These are phyloP conservation scores for Afroboletus lepidellus DNA, from an alignment of 1,284 basidiomycete genomes.

Conservation along the genomic window DNA sequence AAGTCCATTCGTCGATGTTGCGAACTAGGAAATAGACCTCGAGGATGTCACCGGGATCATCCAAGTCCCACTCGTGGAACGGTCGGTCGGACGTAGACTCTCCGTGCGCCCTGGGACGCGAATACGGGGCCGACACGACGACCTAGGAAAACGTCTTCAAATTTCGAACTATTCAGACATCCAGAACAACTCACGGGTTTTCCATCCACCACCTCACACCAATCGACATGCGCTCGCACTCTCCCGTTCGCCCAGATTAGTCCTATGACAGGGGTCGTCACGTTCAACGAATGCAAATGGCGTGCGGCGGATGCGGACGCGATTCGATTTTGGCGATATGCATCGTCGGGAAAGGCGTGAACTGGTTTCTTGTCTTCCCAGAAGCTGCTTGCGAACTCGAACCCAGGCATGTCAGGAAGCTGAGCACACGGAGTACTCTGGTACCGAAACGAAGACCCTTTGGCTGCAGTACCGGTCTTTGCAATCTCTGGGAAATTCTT, in stretches of 20 bases:
- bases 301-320: slow-evolving; percentile 48
- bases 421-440: slow-evolving; percentile 50
- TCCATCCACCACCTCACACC: slow-evolving; percentile 41
- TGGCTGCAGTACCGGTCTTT: slow-evolving; percentile 37
- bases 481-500: slow-evolving; percentile 38
- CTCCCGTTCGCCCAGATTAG: slow-evolving; percentile 52
- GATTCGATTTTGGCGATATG: slow-evolving; percentile 60
- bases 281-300: slow-evolving; percentile 48
- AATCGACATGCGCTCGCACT: slow-evolving; percentile 56
- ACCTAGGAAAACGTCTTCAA: slow-evolving; percentile 32
- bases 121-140: slow-evolving; percentile 51
- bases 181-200: slow-evolving; percentile 31
- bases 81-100: slow-evolving; percentile 19
- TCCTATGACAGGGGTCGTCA: slow-evolving; percentile 51
- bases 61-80: slow-evolving; percentile 52
- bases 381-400: slow-evolving; percentile 53
- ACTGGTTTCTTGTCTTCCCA: slow-evolving; percentile 61
- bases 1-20: slow-evolving; percentile 55
- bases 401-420: slow-evolving; percentile 44
- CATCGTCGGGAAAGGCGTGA: slow-evolving; percentile 47
- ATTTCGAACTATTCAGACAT: neutral
- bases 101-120: slow-evolving; percentile 21
- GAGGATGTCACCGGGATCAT: slow-evolving; percentile 45
- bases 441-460: slow-evolving; percentile 48
- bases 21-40: slow-evolving; percentile 52